These are phyloP conservation scores for Thielaviopsis punctulata DNA, from an alignment of 2,329 filamentous ascomycete species.

Conservation along the genomic window DNA sequence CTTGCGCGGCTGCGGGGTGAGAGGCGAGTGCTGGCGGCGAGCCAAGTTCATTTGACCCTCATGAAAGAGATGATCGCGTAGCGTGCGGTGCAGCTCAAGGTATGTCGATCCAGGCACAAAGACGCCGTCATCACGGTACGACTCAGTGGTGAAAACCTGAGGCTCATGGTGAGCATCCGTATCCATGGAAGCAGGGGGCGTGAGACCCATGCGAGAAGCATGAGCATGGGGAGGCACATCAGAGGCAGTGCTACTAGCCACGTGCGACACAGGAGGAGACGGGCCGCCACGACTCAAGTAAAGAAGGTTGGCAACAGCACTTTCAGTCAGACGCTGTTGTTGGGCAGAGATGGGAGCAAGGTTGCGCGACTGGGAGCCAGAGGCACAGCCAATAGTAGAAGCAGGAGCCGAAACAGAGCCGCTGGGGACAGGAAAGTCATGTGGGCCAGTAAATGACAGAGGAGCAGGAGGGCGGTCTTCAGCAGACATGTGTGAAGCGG, in stretches of 20 bases:
- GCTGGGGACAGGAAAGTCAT: slow-evolving; percentile 6
- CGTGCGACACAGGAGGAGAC: slow-evolving; percentile 7
- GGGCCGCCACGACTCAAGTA: slow-evolving; percentile 19
- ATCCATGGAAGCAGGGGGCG: slow-evolving; percentile 15
- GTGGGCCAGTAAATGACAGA: slow-evolving; percentile 1
- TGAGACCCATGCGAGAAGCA: neutral
- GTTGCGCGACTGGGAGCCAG: neutral
- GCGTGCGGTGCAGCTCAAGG: slow-evolving; percentile 27
- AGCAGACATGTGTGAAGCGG: slow-evolving; percentile 12
- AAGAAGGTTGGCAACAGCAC: slow-evolving; percentile 21
- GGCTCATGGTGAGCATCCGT: slow-evolving; percentile 13
- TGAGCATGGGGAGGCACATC: neutral
- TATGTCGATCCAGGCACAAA: slow-evolving; percentile 31
- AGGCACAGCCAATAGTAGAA: neutral
- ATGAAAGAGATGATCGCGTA: slow-evolving; percentile 27
- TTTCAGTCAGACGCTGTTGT: slow-evolving; percentile 19
- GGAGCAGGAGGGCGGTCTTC: slow-evolving; percentile 13
- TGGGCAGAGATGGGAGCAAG: slow-evolving; percentile 15
- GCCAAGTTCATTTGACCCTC: slow-evolving; percentile 25
- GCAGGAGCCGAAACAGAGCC: neutral
- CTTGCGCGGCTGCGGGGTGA: slow-evolving; percentile 6
- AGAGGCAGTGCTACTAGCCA: slow-evolving; percentile 9
- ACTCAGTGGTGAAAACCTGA: slow-evolving; percentile 20
- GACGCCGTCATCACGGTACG: slow-evolving; percentile 23
- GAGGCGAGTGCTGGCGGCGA: slow-evolving; percentile 8